phyloP scores from a whole-genome alignment of 2,329 filamentous ascomycete genomes.

The Coniochaeta sp. region DNA sequence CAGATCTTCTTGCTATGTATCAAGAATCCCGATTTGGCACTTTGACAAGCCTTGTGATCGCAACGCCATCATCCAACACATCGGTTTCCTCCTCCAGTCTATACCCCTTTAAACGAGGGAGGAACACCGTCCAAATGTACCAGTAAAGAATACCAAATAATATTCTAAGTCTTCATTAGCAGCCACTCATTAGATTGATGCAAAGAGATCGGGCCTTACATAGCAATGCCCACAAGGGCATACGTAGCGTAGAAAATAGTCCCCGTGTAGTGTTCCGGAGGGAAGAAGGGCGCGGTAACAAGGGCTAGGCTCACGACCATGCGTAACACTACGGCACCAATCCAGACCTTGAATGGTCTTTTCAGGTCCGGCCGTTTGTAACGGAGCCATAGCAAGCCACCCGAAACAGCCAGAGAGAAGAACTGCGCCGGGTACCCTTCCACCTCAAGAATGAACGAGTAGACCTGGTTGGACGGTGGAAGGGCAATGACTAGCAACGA shows the following conservation, averaged over 20 bases:
- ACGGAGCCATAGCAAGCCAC: conserved; percentile 55
- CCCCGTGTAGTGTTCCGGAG: conserved; percentile 40
- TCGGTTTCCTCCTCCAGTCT: conserved; percentile 53
- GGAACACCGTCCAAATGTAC: conserved; percentile 56
- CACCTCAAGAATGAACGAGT: conserved; percentile 66
- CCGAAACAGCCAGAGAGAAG: conserved; percentile 46
- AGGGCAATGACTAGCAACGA: conserved; percentile 59
- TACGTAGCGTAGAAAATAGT: conserved; percentile 47
- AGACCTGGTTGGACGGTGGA: conserved; percentile 58
- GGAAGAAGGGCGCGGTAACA: conserved; percentile 55
- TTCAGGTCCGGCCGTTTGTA: conserved; percentile 50
- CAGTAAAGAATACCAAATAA: conserved; percentile 57
- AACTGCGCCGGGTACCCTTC: conserved; percentile 62
- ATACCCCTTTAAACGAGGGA: conserved; percentile 55
- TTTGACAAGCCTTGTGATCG: conserved; percentile 50
- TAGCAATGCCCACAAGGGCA: conserved; percentile 41
- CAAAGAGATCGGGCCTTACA: conserved; percentile 44
- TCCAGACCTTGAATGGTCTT: conserved; percentile 60
- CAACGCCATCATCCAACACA: conserved; percentile 58
- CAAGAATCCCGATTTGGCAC: conserved; percentile 9
- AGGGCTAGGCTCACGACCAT: conserved; percentile 46
- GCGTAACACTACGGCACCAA: conserved; percentile 48
- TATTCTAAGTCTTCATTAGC: conserved; percentile 32
- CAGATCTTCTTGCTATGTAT: not conserved
- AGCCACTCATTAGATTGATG: not conserved